Evolutionary conservation across 495 filamentous ascomycete genomes (phyloP), one percentile per base, ranked within the genome.

Genomic region (Poronia punctata): DNA sequence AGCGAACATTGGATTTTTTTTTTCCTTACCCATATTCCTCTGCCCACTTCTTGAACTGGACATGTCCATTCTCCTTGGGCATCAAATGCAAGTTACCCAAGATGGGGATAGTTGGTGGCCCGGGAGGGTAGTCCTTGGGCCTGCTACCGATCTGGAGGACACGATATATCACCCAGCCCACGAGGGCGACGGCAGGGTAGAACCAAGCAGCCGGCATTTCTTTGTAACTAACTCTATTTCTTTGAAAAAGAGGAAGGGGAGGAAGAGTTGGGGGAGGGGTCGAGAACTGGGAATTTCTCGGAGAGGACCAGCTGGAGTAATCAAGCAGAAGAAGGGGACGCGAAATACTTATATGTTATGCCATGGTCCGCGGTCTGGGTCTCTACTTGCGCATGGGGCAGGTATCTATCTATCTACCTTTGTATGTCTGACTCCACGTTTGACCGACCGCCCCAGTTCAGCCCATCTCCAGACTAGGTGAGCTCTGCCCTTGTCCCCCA

Each of bases 61-160:
- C 37, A 23, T 51, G 43, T 1, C 25, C 32, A 35, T 51, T 34
- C 12, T 37, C 37, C 20, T 46, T 43, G 32, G 48, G 48, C 48
- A 51, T 51, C 9, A 41, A 35, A 29, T 51, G 48, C n/a, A 51
- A 10, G 21, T 51, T 51, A 10, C 48, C 48, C 21, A 51, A 16
- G 11, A 51, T 25, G 1, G 48, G 48, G 30, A 51, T 22, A 1
- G 48, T 51, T 10, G 48, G 48, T 15, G 48, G 48, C 18, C 48
- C 48, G 5, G 48, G 48, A 18, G 48, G 48, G 14, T 43, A 51
- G 48, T 47, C 38, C 26, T 33, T 38, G 2, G 48, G 48, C 26
- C 48, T 46, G 20, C 43, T 36, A 24, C 48, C 48, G 5, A 49
- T 42, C 43, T 40, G 43, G 26, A 39, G 37, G 16, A 49, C 38